A percentile compares a stretch with the other conserved stretches of the same genome.
Conservation (phyloP, 164 flowering plant species). For the Stephania yunnanensis region DNA sequence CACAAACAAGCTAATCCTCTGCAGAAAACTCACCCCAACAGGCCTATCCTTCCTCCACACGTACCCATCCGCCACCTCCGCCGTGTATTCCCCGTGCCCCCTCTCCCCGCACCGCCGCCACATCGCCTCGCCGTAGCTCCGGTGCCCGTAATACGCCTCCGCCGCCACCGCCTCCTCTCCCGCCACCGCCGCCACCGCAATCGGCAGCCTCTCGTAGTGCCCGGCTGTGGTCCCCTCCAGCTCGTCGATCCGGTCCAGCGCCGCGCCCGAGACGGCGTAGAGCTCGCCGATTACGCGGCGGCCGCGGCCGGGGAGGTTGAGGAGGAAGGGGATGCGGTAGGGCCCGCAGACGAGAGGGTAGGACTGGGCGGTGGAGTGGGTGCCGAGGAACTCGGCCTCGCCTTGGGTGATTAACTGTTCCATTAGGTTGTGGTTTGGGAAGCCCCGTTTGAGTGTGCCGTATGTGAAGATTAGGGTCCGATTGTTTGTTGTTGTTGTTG, state of each 20-base stretch:
- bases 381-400: slow-evolving; percentile 57
- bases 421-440: slow-evolving; percentile 70
- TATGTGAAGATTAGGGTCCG: slow-evolving; percentile 58
- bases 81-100: slow-evolving; percentile 42
- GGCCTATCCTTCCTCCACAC: slow-evolving; percentile 67
- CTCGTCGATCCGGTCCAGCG: slow-evolving; percentile 54
- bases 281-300: slow-evolving; percentile 62
- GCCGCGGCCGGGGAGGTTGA: slow-evolving; percentile 61
- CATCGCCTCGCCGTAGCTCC: slow-evolving; percentile 57
- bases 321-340: slow-evolving; percentile 74
- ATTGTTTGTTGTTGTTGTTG: not conserved
- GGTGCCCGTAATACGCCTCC: slow-evolving; percentile 75
- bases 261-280: slow-evolving; percentile 60
- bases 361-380: slow-evolving; percentile 28
- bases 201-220: slow-evolving; percentile 61
- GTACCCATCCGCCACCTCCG: slow-evolving; percentile 57
- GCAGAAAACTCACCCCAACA: slow-evolving; percentile 41
- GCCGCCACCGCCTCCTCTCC: slow-evolving; percentile 16
- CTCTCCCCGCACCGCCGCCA: slow-evolving; percentile 61
- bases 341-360: slow-evolving; percentile 92
- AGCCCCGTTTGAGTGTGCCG: slow-evolving; percentile 80
- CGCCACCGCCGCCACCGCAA: slow-evolving; percentile 16
- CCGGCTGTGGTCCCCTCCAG: slow-evolving; percentile 58
- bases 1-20: slow-evolving; percentile 49
- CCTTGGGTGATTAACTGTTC: slow-evolving; percentile 43